These are phyloP conservation scores for Thalassiosira exigua DNA, from an alignment of 352 stramenopile genomes.

Conservation along the genomic window DNA sequence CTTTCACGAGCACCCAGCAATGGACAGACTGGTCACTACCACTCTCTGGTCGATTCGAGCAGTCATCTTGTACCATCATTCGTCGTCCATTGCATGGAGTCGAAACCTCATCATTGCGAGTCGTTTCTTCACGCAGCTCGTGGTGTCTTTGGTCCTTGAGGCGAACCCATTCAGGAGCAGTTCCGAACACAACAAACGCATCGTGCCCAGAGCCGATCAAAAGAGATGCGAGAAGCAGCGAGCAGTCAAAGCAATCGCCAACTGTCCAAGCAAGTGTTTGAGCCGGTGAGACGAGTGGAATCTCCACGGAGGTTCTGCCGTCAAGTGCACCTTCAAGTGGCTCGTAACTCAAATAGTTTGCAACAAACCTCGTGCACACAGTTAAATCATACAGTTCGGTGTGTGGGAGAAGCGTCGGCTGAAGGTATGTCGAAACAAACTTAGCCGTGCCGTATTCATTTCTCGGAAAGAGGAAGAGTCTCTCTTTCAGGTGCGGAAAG, in stretches of 20 bases:
- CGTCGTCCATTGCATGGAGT: too few relatives aligned
- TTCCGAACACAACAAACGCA: conserved; percentile 92
- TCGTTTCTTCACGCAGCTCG: too few relatives aligned
- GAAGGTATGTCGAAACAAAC: conserved; percentile 93
- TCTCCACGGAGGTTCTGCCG: conserved; percentile 77
- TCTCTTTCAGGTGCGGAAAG: conserved; percentile 35
- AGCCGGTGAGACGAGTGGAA: conserved; percentile 66
- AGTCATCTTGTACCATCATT: too few relatives aligned
- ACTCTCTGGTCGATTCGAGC: too few relatives aligned
- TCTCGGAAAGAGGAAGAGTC: conserved; percentile 26
- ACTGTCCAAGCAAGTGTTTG: conserved; percentile 89
- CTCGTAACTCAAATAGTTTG: conserved; percentile 92
- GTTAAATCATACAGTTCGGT: conserved; percentile 91
- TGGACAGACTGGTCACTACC: too few relatives aligned
- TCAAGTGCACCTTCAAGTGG: conserved; percentile 91
- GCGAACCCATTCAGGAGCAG: conserved; percentile 89
- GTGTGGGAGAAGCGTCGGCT: conserved; percentile 91
- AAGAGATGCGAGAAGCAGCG: conserved; percentile 89
- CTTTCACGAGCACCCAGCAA: conserved; percentile 91
- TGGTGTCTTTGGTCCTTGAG: conserved; percentile 90
- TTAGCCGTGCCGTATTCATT: conserved; percentile 81
- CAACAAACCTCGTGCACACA: conserved; percentile 89
- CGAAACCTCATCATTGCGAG: too few relatives aligned
- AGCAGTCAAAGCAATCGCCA: conserved; percentile 93
- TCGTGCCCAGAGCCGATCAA: conserved; percentile 94